Base-by-base conservation (phyloP, 768 basidiomycete genomes). In the Myochromella boudieri region DNA sequence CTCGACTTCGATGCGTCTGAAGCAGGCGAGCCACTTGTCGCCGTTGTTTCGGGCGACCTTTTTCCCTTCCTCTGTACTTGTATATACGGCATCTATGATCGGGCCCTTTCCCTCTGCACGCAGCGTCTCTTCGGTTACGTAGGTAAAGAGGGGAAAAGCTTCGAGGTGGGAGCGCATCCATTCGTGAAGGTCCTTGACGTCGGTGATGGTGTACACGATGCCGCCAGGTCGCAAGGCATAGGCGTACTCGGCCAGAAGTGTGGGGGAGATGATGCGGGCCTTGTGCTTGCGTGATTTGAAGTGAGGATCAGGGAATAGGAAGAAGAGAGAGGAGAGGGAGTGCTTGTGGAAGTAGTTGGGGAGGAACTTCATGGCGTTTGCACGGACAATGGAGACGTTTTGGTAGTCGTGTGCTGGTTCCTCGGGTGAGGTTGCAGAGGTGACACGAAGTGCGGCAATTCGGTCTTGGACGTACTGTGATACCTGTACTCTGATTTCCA, bases 211-310 rank as follows among this genome's bases (percentile, higher is more conserved):
- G 71, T 98, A 99, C 20, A 98, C 77, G 60, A 95, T 86, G 6
- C 97, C 97, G n/a, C 94, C 95, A 0, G 90, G 90, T 21, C 82
- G 79, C 33, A 99, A 80, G 18, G 90, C 87, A 62, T 91, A 97
- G 4, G 97, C 95, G 56, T 99, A 99, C 63, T 99, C 97, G 20
- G 97, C 94, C 15, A 98, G 79, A 24, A 99, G 78, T n/a, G 95
- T 95, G 5, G 93, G 90, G 42, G 95, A 97, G 62, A 98, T 95
- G 63, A 98, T 98, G 61, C 97, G 86, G 1, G 95, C 95, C 71
- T 99, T 99, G 76, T 98, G 95, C 67, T 99, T 99, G 58, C 95
- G 85, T 7, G 81, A 77, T 66, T 99, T 98, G 80, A 99, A 99
- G 66, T 98, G 97, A 0, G 97, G 97, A 67, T 99, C 97, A 32